phyloP scores from a whole-genome alignment of 1,284 basidiomycete species.

The Cystobasidium sp. region DNA sequence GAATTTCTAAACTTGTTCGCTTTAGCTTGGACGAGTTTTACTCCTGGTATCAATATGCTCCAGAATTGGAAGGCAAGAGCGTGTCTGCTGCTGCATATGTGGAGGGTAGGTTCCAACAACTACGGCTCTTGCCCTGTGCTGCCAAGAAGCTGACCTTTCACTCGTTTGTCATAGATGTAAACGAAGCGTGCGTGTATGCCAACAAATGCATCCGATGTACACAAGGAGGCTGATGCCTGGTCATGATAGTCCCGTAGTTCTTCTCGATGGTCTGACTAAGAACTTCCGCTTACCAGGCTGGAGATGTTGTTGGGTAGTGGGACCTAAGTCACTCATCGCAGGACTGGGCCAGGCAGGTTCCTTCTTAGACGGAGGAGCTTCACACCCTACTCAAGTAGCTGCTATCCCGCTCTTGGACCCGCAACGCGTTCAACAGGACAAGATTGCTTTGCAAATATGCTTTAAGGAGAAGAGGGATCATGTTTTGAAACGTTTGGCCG shows the following conservation, averaged over 20 bases:
- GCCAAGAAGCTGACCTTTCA: not conserved
- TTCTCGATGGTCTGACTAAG: slow-evolving; percentile 92
- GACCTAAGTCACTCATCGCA: slow-evolving; percentile 82
- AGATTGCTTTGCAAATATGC: slow-evolving; percentile 64
- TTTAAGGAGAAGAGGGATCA: slow-evolving; percentile 91
- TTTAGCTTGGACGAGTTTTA: slow-evolving; percentile 67
- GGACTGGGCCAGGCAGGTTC: slow-evolving; percentile 81
- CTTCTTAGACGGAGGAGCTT: slow-evolving; percentile 54
- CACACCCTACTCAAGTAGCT: slow-evolving; percentile 69
- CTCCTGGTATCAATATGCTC: slow-evolving; percentile 88
- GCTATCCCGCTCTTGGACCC: slow-evolving; percentile 77
- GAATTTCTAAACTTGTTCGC: not conserved
- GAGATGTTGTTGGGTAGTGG: slow-evolving; percentile 95
- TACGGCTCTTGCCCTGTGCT: not conserved
- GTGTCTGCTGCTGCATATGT: slow-evolving; percentile 82
- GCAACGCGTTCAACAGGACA: slow-evolving; percentile 70
- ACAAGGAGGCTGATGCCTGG: not conserved
- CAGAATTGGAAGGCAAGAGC: slow-evolving; percentile 75
- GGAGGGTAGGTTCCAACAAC: slow-evolving; percentile 58
- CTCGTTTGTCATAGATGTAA: slow-evolving; percentile 65
- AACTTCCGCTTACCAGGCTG: slow-evolving; percentile 69
- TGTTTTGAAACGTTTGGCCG: slow-evolving; percentile 76
- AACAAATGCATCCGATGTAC: no score
- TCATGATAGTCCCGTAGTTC: slow-evolving; percentile 69
- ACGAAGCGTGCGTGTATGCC: slow-evolving; percentile 58